Evolutionary conservation across 192 early-diverging fungal species (phyloP).

Genomic region (Linnemannia elongata): DNA sequence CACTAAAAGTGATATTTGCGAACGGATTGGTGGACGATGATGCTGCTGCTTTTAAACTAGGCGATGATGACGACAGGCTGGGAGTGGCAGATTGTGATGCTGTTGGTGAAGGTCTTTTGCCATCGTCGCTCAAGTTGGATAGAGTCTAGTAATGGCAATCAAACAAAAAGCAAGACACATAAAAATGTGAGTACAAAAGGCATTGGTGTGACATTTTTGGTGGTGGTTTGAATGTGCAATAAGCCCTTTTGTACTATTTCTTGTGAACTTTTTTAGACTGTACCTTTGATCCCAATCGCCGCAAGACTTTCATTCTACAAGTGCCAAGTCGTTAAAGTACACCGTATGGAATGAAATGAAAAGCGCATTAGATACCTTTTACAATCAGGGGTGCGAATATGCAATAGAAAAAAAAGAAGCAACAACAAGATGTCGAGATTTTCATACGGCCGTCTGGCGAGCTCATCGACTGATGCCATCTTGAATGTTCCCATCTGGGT

Average conservation of each 20-base stretch:
- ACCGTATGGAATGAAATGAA: background rate
- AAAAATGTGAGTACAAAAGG: background rate
- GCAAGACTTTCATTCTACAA: conserved; percentile 21
- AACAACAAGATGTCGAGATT: background rate
- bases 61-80: background rate
- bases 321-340: no score
- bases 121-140: conserved; percentile 23
- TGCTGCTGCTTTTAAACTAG: background rate
- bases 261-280: background rate
- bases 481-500: conserved; percentile 23
- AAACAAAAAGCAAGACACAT: background rate
- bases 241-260: background rate
- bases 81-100: background rate
- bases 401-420: background rate
- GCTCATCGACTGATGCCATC: conserved; percentile 29
- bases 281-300: conserved; percentile 39
- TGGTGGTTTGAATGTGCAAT: background rate
- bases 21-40: conserved; percentile 7
- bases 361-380: background rate
- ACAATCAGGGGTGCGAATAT: no score
- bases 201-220: background rate
- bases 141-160: conserved; percentile 1
- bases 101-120: conserved; percentile 16
- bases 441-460: conserved; percentile 36
- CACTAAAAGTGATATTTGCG: conserved; percentile 17